A percentile compares a stretch with the other conserved stretches of the same genome.
Evolutionary conservation across 1,139 yeast species (phyloP).

Genomic region (Tardiomyces digboiensis): DNA sequence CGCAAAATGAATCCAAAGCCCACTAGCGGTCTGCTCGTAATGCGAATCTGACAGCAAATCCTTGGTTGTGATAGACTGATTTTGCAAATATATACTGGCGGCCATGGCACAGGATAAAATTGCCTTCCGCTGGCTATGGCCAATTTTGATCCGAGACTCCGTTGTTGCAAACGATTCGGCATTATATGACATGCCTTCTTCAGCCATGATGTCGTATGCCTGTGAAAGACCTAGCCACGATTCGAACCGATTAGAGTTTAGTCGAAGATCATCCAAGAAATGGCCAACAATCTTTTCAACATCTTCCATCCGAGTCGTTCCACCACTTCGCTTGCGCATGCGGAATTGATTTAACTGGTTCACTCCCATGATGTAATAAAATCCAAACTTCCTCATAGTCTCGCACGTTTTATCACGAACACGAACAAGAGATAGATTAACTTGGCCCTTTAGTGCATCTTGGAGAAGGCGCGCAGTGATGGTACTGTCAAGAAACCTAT

Average conservation of each 20-base stretch:
- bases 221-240: slow-evolving; percentile 84
- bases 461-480: slow-evolving; percentile 43
- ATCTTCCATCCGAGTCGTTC: slow-evolving; percentile 56
- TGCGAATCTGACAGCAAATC: slow-evolving; percentile 7
- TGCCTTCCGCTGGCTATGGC: slow-evolving; percentile 58
- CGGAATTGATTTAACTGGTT: slow-evolving; percentile 57
- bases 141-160: slow-evolving; percentile 55
- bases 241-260: slow-evolving; percentile 63
- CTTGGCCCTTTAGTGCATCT: slow-evolving; percentile 49
- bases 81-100: slow-evolving; percentile 37
- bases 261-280: slow-evolving; percentile 55
- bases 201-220: slow-evolving; percentile 70
- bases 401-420: slow-evolving; percentile 27
- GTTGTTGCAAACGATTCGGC: slow-evolving; percentile 67
- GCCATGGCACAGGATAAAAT: slow-evolving; percentile 73
- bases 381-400: slow-evolving; percentile 40
- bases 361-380: slow-evolving; percentile 67
- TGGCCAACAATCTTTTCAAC: slow-evolving; percentile 62
- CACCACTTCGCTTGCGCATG: slow-evolving; percentile 49
- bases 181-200: slow-evolving; percentile 86
- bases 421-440: slow-evolving; percentile 31
- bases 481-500: slow-evolving; percentile 42
- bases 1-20: slow-evolving; percentile 49
- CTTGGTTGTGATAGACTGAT: slow-evolving; percentile 2
- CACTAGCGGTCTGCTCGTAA: slow-evolving; percentile 32